Conservation (phyloP, 2,329 filamentous ascomycete genomes). For the Orbilia quercus region DNA sequence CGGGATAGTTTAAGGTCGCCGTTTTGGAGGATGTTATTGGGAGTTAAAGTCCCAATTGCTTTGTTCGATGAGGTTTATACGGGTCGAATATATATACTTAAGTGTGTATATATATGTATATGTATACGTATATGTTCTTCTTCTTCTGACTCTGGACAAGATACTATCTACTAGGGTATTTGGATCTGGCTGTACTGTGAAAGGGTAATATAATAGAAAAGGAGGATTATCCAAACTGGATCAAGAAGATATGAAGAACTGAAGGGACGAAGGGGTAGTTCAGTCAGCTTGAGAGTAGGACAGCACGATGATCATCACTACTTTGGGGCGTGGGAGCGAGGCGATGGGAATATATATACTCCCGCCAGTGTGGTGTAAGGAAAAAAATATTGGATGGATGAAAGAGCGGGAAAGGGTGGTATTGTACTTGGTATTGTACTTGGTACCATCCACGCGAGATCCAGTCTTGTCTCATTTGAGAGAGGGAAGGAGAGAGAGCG, state of each 20-base stretch:
- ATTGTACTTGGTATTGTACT: too few relatives aligned
- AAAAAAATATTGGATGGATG: conserved; percentile 1
- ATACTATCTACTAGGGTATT: neutral
- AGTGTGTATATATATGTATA: neutral
- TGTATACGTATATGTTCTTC: too few relatives aligned
- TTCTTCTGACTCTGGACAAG: too few relatives aligned
- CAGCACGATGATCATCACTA: conserved; percentile 51
- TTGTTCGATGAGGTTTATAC: neutral
- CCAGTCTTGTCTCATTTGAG: conserved; percentile 26
- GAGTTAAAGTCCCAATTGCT: conserved; percentile 56
- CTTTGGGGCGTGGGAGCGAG: conserved; percentile 51
- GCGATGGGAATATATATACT: conserved; percentile 37
- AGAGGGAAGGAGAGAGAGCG: conserved; percentile 8
- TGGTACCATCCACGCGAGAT: conserved; percentile 15
- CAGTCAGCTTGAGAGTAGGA: conserved; percentile 8
- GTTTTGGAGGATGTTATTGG: conserved; percentile 53
- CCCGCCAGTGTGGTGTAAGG: conserved; percentile 38
- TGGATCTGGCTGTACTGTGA: too few relatives aligned
- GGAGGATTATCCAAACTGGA: neutral
- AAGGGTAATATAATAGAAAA: too few relatives aligned
- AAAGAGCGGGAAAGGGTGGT: too few relatives aligned
- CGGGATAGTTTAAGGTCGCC: conserved; percentile 52
- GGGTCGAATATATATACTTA: neutral
- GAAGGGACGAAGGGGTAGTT: too few relatives aligned
- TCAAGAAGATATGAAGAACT: neutral